A percentile compares a stretch with the other conserved stretches of the same genome.
These are phyloP conservation scores for Kwoniella bestiolae DNA, from an alignment of 768 basidiomycete genomes.

Conservation along the genomic window DNA sequence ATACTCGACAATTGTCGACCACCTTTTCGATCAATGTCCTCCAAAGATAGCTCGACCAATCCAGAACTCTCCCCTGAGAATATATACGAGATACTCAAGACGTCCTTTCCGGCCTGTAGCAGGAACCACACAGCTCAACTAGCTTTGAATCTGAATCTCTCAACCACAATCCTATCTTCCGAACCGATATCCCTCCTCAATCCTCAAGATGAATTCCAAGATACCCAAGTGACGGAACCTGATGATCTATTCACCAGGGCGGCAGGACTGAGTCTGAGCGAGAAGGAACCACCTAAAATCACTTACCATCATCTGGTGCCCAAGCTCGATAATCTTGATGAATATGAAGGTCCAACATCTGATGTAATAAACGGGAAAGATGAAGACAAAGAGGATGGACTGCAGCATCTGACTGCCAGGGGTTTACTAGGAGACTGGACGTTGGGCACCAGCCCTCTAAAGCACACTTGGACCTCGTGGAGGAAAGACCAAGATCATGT, in stretches of 20 bases:
- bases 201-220: not conserved
- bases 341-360: not conserved
- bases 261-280: slow-evolving; percentile 30
- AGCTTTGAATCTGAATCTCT: slow-evolving; percentile 25
- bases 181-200: slow-evolving; percentile 11
- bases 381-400: not conserved
- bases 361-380: not conserved
- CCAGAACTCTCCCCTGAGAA: not conserved
- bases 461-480: slow-evolving; percentile 13
- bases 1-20: slow-evolving; percentile 4
- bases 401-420: slow-evolving; percentile 14
- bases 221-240: not conserved
- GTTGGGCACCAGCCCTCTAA: slow-evolving; percentile 7
- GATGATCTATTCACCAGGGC: slow-evolving; percentile 33
- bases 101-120: not conserved
- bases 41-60: not conserved
- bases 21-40: not conserved
- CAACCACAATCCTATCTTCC: slow-evolving; percentile 16
- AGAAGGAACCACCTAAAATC: slow-evolving; percentile 19
- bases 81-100: not conserved
- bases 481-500: slow-evolving; percentile 10
- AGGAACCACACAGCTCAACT: slow-evolving; percentile 16
- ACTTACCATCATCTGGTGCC: slow-evolving; percentile 15
- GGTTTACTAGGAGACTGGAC: slow-evolving; percentile 19
- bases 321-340: not conserved